A percentile compares a stretch with the other conserved stretches of the same genome.
Conservation (phyloP, 192 early-diverging fungal species). For the Coemansia sp. region DNA sequence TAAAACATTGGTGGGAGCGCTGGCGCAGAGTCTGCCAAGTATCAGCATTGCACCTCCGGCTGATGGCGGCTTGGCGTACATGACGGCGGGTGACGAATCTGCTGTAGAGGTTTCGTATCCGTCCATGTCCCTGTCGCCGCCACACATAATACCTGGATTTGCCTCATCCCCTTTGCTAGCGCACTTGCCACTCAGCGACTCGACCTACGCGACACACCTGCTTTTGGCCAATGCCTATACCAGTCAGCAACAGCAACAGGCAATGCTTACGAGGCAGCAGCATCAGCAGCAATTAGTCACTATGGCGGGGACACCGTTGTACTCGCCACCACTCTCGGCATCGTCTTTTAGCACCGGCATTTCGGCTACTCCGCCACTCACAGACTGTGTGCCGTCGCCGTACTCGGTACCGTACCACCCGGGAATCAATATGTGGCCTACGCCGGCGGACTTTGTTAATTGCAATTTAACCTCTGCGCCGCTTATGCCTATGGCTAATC, state of each 20-base stretch:
- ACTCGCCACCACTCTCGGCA: conserved; percentile 34
- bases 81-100: conserved; percentile 27
- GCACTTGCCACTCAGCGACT: conserved; percentile 14
- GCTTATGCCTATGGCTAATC: conserved; percentile 8
- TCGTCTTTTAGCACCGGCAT: conserved; percentile 24
- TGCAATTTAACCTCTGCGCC: conserved; percentile 14
- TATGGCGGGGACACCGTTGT: conserved; percentile 10
- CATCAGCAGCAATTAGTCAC: neutral
- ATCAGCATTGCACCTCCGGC: conserved; percentile 10
- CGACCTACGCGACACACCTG: conserved; percentile 19
- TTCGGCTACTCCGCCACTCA: conserved; percentile 14
- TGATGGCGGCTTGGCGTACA: conserved; percentile 41
- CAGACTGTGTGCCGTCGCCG: conserved; percentile 13
- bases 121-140: conserved; percentile 13
- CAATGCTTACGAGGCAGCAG: conserved; percentile 13
- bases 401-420: conserved; percentile 2
- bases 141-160: conserved; percentile 20
- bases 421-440: conserved; percentile 4
- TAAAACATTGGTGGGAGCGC: neutral
- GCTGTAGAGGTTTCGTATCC: neutral
- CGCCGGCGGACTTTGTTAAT: neutral
- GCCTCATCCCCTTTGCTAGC: conserved; percentile 1
- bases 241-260: conserved; percentile 17
- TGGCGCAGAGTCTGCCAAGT: neutral
- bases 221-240: conserved; percentile 14